Percentiles rank a stretch among this genome's conserved stretches.
Evolutionary conservation across 352 stramenopile genomes (phyloP).

Genomic region (Pythium periplocum): DNA sequence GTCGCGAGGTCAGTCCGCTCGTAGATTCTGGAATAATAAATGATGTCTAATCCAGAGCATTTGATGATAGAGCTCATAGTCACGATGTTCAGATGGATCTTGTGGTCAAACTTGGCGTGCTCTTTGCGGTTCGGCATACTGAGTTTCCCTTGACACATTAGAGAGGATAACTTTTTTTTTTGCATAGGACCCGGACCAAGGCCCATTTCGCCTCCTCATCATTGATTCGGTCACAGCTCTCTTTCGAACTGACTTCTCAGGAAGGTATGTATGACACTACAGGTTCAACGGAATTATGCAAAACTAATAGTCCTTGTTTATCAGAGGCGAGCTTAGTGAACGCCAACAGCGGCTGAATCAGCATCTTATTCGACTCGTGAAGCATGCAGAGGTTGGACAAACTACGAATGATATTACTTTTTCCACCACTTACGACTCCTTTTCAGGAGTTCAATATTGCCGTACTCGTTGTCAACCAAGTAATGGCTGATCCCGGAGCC

Average conservation of each 20-base stretch:
- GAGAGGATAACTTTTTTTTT: no score
- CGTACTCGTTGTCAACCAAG: slow-evolving; percentile 90
- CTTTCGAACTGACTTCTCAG: slow-evolving; percentile 74
- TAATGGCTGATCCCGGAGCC: slow-evolving; percentile 84
- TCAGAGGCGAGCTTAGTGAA: slow-evolving; percentile 71
- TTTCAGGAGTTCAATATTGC: slow-evolving; percentile 92
- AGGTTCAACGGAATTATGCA: neutral
- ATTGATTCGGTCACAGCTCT: slow-evolving; percentile 83
- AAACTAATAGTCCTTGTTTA: slow-evolving; percentile 1
- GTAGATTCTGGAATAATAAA: no score
- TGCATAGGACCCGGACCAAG: slow-evolving; percentile 31
- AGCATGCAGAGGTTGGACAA: slow-evolving; percentile 53
- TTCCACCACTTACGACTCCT: no score
- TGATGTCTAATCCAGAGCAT: no score
- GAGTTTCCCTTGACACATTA: no score
- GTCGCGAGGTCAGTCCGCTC: slow-evolving; percentile 52
- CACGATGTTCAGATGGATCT: slow-evolving; percentile 88
- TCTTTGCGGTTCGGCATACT: slow-evolving; percentile 52
- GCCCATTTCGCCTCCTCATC: slow-evolving; percentile 60
- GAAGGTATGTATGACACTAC: slow-evolving; percentile 19
- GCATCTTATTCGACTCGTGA: slow-evolving; percentile 83
- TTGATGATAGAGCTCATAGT: slow-evolving; percentile 59
- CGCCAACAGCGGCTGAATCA: slow-evolving; percentile 89
- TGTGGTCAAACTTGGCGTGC: slow-evolving; percentile 62
- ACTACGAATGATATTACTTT: neutral